A percentile compares a stretch with the other conserved stretches of the same genome.
Conservation (phyloP, 192 early-diverging fungal genomes). For the Entrophospora sp. region DNA sequence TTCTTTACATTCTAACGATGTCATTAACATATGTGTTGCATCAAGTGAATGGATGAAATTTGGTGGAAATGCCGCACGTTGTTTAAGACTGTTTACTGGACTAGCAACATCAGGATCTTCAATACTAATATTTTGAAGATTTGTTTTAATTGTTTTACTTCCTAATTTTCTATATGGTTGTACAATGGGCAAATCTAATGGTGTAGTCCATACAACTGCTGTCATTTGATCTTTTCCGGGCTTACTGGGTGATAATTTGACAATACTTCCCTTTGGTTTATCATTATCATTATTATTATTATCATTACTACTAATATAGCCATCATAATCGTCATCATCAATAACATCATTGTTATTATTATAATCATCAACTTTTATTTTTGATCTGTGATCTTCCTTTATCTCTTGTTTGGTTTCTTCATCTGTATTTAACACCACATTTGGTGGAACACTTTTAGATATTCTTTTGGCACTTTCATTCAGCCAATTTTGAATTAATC, state of each 20-base stretch:
- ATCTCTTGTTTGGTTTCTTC: slow-evolving; percentile 26
- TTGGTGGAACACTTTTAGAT: slow-evolving; percentile 61
- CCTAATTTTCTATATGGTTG: slow-evolving; percentile 87
- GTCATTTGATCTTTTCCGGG: slow-evolving; percentile 64
- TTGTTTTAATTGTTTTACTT: slow-evolving; percentile 60
- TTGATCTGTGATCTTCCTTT: slow-evolving; percentile 6
- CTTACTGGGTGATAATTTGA: background rate
- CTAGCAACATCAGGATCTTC: slow-evolving; percentile 56
- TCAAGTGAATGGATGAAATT: slow-evolving; percentile 98
- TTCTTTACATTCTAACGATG: slow-evolving; percentile 75
- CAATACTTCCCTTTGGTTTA: background rate
- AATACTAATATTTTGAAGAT: slow-evolving; percentile 71
- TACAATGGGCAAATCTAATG: slow-evolving; percentile 85
- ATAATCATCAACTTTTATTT: slow-evolving; percentile 11
- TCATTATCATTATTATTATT: slow-evolving; percentile 6
- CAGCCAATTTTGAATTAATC: slow-evolving; percentile 89
- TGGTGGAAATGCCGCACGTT: slow-evolving; percentile 93
- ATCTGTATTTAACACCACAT: slow-evolving; percentile 32
- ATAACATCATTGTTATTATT: slow-evolving; percentile 31
- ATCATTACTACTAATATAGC: slow-evolving; percentile 39
- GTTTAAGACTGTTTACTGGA: slow-evolving; percentile 85
- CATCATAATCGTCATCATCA: too few species aligned
- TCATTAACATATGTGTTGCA: slow-evolving; percentile 94
- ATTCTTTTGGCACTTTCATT: slow-evolving; percentile 79
- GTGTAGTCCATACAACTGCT: slow-evolving; percentile 93